Evolutionary conservation across 2,329 filamentous ascomycete species (phyloP), one percentile per base, ranked within the genome.

Genomic region (Rachicladosporium sp.): DNA sequence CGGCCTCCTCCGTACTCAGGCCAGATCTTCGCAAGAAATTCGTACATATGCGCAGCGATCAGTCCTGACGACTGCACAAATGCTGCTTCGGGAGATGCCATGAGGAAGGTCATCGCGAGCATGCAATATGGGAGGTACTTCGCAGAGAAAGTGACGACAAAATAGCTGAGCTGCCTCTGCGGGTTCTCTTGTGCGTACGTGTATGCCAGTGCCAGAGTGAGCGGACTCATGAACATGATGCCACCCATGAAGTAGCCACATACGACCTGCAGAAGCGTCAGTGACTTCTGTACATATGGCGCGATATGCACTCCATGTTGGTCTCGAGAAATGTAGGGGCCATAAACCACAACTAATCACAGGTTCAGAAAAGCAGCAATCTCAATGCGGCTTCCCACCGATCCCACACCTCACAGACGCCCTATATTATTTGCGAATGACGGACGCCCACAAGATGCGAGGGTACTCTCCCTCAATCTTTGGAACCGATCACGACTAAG

Each of bases 1-100:
- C 68, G 70, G 1, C 91, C 91, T 41, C 84, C 83, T 27, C 87
- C 89, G 56, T 91, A 91, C 40, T 83, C 77, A 4, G 91, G 91
- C 70, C 87, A 96, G 32, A 95, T 71, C 36, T 84, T 75, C 2
- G 83, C 86, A 36, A 95, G 61, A 56, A 96, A 98, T 58, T 96
- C 84, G 62, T 86, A 93, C 12, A 91, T 55, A 59, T 98, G 91
- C 4, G 88, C 88, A 9, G 88, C 84, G 33, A 93, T 48, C 8
- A 98, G 69, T n/a, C 91, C 91, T 29, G 76, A 83, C 4, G 76
- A 60, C 54, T 93, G 78, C 3, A 78, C 53, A 41, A 82, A 56
- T 8, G 82, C 71, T 11, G 63, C 63, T 3, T 60, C 49, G 29
- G 70, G 69, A 8, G 80, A 79, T 4, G 64, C 69, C 56, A 82